Percentiles rank a stretch among this genome's conserved stretches.
These are phyloP conservation scores for Aspergillus baeticus DNA, from an alignment of 495 filamentous ascomycete species.

Conservation along the genomic window DNA sequence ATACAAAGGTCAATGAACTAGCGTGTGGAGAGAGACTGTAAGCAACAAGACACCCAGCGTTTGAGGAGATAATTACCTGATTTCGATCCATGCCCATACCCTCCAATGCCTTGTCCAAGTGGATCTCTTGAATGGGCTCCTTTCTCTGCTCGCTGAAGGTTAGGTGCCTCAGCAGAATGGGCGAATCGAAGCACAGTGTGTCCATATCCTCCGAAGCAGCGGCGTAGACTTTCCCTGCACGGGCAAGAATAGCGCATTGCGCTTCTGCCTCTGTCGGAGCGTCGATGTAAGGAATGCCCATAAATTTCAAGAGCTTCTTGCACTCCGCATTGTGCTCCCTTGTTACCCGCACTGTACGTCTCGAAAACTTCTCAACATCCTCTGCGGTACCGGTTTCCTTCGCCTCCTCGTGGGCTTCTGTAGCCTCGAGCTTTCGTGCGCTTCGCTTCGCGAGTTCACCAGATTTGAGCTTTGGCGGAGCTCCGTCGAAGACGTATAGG, in stretches of 20 bases:
- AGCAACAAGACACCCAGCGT: neutral
- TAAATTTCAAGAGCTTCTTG: conserved; percentile 82
- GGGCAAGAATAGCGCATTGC: conserved; percentile 87
- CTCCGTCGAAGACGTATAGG: conserved; percentile 95
- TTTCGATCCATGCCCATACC: conserved; percentile 82
- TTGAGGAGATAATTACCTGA: conserved; percentile 53
- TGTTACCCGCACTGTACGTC: conserved; percentile 91
- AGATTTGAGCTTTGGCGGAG: conserved; percentile 93
- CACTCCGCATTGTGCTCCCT: conserved; percentile 94
- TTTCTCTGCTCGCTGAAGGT: conserved; percentile 97
- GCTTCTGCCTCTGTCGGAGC: conserved; percentile 97
- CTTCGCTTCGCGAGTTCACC: conserved; percentile 93
- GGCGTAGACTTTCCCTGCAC: conserved; percentile 93
- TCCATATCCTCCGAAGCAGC: conserved; percentile 99
- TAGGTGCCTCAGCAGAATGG: conserved; percentile 86
- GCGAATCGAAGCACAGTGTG: conserved; percentile 90
- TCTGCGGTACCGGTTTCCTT: conserved; percentile 97
- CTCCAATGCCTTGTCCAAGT: conserved; percentile 77
- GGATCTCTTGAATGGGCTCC: conserved; percentile 95
- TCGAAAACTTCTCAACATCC: conserved; percentile 96
- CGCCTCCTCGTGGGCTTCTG: conserved; percentile 85
- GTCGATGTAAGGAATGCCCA: conserved; percentile 94
- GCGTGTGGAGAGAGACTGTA: conserved; percentile 5
- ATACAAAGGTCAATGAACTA: conserved; percentile 98
- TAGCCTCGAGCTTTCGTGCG: conserved; percentile 85